Evolutionary conservation across 805 yeast species (phyloP).

Genomic region (Candida yuanshanica): DNA sequence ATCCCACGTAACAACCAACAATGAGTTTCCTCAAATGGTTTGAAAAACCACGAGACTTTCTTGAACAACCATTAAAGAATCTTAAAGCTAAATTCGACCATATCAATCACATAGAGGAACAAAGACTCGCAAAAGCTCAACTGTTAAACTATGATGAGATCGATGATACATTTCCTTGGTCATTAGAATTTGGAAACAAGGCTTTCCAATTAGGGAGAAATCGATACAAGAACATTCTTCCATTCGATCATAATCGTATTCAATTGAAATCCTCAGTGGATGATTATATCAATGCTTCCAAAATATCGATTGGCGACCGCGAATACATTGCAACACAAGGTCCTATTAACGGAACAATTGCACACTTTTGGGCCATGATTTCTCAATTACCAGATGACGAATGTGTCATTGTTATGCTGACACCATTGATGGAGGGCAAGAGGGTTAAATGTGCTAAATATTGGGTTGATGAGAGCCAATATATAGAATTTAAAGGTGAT

Average conservation of each 20-base stretch:
- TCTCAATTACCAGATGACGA: slow-evolving; percentile 53
- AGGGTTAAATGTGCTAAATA: slow-evolving; percentile 67
- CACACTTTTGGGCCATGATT: slow-evolving; percentile 89
- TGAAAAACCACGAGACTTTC: background rate
- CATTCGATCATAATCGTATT: slow-evolving; percentile 60
- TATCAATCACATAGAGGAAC: background rate
- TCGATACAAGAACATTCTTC: slow-evolving; percentile 57
- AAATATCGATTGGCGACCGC: slow-evolving; percentile 13
- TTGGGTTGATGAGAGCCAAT: slow-evolving; percentile 52
- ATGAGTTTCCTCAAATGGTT: background rate
- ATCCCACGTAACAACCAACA: too few relatives aligned
- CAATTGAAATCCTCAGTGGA: slow-evolving; percentile 26
- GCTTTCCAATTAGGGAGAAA: slow-evolving; percentile 33
- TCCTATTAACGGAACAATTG: slow-evolving; percentile 66
- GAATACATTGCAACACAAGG: slow-evolving; percentile 70
- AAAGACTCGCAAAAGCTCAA: background rate
- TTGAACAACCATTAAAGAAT: background rate
- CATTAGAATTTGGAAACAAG: slow-evolving; percentile 12
- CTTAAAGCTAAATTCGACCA: background rate
- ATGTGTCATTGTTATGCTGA: slow-evolving; percentile 63
- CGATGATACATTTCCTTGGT: slow-evolving; percentile 20
- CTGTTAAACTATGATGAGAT: background rate
- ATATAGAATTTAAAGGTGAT: slow-evolving; percentile 4
- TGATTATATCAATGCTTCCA: slow-evolving; percentile 22
- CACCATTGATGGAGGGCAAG: slow-evolving; percentile 61